Conservation (phyloP, 148 eudicot species). For the Spergularia bocconei region DNA sequence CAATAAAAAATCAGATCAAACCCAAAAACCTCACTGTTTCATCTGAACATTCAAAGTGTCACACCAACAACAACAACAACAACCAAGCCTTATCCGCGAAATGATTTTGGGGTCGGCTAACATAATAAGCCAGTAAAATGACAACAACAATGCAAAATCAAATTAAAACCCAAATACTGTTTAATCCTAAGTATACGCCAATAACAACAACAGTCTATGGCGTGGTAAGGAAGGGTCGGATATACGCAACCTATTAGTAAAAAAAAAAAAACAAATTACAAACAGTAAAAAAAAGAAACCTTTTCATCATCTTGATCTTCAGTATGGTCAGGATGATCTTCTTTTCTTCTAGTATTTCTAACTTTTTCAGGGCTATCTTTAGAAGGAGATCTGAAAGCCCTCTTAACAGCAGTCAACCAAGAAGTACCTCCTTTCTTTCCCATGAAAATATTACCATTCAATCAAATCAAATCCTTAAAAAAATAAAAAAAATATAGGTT, state of each 20-base stretch:
- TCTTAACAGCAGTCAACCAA: conserved; percentile 75
- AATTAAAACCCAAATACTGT: too few relatives aligned
- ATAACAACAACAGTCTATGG: too few relatives aligned
- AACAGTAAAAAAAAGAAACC: conserved; percentile 27
- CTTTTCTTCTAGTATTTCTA: conserved; percentile 43
- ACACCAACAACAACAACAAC: too few relatives aligned
- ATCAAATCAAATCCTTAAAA: conserved; percentile 14
- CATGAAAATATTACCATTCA: conserved; percentile 19
- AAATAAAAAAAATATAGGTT: conserved; percentile 3
- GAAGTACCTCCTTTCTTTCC: conserved; percentile 44
- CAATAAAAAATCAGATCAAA: neutral
- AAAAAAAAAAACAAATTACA: neutral
- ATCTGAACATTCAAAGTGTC: too few relatives aligned
- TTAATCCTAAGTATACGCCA: too few relatives aligned
- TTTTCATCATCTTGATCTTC: conserved; percentile 55
- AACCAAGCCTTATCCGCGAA: too few relatives aligned
- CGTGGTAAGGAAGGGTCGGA: too few relatives aligned
- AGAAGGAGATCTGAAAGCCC: conserved; percentile 80
- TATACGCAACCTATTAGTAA: too few relatives aligned
- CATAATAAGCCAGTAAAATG: too few relatives aligned
- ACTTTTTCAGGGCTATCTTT: conserved; percentile 44
- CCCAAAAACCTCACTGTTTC: neutral
- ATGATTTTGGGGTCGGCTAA: too few relatives aligned
- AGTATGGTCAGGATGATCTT: conserved; percentile 31
- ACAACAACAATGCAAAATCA: too few relatives aligned